Conservation (phyloP, 1,139 yeast genomes). For the Diutina neorugosa region DNA sequence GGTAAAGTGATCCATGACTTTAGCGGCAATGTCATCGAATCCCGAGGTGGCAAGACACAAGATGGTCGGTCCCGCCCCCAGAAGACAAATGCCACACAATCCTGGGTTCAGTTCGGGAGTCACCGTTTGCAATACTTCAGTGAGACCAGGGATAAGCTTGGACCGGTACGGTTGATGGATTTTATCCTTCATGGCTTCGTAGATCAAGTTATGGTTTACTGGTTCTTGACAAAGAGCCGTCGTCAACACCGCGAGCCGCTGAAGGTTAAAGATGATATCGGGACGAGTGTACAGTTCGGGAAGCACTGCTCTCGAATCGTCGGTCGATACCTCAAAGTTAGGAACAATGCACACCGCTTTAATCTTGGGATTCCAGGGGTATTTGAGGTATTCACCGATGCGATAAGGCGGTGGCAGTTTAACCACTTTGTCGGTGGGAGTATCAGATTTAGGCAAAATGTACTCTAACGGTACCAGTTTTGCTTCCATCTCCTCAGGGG, state of each 20-base stretch:
- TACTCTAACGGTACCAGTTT: slow-evolving; percentile 77
- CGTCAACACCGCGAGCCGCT: slow-evolving; percentile 33
- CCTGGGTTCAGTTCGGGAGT: slow-evolving; percentile 80
- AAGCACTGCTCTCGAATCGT: slow-evolving; percentile 77
- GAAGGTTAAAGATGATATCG: slow-evolving; percentile 80
- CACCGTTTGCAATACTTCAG: slow-evolving; percentile 66
- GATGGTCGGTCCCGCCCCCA: slow-evolving; percentile 98
- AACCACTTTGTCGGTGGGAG: slow-evolving; percentile 41
- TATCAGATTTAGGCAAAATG: slow-evolving; percentile 68
- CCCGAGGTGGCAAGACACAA: slow-evolving; percentile 84
- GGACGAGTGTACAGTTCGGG: slow-evolving; percentile 70
- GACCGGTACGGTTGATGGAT: slow-evolving; percentile 94
- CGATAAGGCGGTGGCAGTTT: slow-evolving; percentile 39
- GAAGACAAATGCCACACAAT: slow-evolving; percentile 81
- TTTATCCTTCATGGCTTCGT: slow-evolving; percentile 93
- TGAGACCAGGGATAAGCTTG: slow-evolving; percentile 80
- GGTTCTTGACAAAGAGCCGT: slow-evolving; percentile 76
- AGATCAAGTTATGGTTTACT: slow-evolving; percentile 73
- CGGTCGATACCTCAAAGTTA: slow-evolving; percentile 87
- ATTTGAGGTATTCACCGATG: slow-evolving; percentile 83
- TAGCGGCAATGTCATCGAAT: slow-evolving; percentile 72
- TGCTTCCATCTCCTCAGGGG: slow-evolving; percentile 55
- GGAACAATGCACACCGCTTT: slow-evolving; percentile 89
- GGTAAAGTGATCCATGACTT: slow-evolving; percentile 58
- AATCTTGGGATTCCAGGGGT: slow-evolving; percentile 70